These are phyloP conservation scores for Rhynchosporium graminicola DNA, from an alignment of 2,329 filamentous ascomycete genomes.

Conservation along the genomic window DNA sequence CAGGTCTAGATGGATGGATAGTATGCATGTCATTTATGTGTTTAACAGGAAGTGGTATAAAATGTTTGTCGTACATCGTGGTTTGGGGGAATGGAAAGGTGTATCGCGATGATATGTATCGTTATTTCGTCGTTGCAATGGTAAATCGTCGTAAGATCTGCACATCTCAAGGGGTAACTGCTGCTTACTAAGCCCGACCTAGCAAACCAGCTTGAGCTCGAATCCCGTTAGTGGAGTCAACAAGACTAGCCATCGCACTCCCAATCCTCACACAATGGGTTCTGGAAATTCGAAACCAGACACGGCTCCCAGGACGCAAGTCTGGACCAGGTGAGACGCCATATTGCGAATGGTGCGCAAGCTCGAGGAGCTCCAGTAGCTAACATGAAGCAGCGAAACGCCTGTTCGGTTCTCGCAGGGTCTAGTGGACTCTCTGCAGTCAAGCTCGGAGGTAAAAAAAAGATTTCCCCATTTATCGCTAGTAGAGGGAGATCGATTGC, in stretches of 20 bases:
- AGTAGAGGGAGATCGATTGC: conserved; percentile 5
- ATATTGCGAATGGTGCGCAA: neutral
- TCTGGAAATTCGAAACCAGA: conserved; percentile 38
- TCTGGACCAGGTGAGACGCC: conserved; percentile 36
- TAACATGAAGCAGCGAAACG: conserved; percentile 49
- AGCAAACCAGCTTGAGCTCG: conserved; percentile 14
- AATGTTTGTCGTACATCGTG: conserved; percentile 1
- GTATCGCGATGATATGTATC: neutral
- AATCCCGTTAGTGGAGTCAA: conserved; percentile 22
- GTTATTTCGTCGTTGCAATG: neutral
- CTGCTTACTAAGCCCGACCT: neutral
- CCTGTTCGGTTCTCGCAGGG: conserved; percentile 76
- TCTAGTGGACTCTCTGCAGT: conserved; percentile 79
- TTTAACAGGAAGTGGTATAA: neutral
- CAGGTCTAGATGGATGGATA: too few relatives aligned
- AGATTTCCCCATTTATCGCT: neutral
- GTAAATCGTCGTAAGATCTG: neutral
- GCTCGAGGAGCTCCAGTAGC: neutral
- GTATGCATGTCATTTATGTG: too few relatives aligned
- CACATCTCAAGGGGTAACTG: too few relatives aligned
- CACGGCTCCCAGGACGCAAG: conserved; percentile 33
- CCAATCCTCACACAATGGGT: conserved; percentile 34
- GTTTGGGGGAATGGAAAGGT: neutral
- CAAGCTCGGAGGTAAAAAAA: conserved; percentile 74
- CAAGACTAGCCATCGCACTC: conserved; percentile 23